These are phyloP conservation scores for Hemileccinum rubropunctum DNA, from an alignment of 768 basidiomycete species.

Conservation along the genomic window DNA sequence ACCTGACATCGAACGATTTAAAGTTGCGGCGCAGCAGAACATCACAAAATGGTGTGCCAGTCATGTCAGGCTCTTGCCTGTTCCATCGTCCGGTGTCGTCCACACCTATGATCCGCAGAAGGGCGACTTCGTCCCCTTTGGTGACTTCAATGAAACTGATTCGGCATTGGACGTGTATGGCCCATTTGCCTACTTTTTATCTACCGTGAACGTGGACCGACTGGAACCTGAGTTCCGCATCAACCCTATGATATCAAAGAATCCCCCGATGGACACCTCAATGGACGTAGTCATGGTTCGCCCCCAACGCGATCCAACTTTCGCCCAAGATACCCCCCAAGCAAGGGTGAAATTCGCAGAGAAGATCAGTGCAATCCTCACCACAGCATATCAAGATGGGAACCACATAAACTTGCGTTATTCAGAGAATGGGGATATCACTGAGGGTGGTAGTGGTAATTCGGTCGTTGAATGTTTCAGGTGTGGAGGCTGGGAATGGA, in stretches of 20 bases:
- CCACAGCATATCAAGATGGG: conserved; percentile 76
- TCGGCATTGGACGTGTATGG: conserved; percentile 55
- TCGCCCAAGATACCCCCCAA: conserved; percentile 40
- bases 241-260: conserved; percentile 53
- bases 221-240: conserved; percentile 83
- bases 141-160: conserved; percentile 31
- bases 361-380: conserved; percentile 53
- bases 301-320: conserved; percentile 58
- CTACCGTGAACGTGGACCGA: conserved; percentile 80
- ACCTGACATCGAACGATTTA: conserved; percentile 84
- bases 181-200: conserved; percentile 85
- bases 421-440: conserved; percentile 40
- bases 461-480: conserved; percentile 75
- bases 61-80: conserved; percentile 53
- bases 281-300: conserved; percentile 79
- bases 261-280: conserved; percentile 43
- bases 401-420: conserved; percentile 65
- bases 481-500: conserved; percentile 84
- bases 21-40: conserved; percentile 78
- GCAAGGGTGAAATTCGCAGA: conserved; percentile 48
- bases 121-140: conserved; percentile 47
- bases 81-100: conserved; percentile 38
- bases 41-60: conserved; percentile 68
- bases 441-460: conserved; percentile 43
- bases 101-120: conserved; percentile 58